phyloP scores from a whole-genome alignment of 441 rosid species.

The Eruca vesicaria region DNA sequence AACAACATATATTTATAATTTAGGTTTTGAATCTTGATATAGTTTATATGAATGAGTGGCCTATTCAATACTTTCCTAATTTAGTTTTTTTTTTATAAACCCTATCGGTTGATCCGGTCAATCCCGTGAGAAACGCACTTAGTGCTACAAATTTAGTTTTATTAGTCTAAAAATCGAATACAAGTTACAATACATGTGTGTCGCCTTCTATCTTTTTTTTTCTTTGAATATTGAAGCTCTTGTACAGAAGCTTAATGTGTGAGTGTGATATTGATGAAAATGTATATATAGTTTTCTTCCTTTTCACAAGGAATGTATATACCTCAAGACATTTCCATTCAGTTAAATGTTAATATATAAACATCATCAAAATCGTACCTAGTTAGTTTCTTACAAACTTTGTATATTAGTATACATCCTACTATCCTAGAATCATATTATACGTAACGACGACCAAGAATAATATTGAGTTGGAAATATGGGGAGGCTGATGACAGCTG shows the following conservation, averaged over 20 bases:
- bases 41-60: constrained; percentile 2
- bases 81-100: too few species aligned
- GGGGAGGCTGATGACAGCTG: not conserved
- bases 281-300: not conserved
- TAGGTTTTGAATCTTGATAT: not conserved
- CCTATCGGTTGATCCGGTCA: too few species aligned
- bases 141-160: too few species aligned
- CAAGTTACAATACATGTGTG: constrained; percentile 25
- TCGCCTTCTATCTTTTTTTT: not conserved
- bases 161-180: not conserved
- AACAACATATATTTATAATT: not conserved
- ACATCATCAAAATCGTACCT: not conserved
- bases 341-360: not conserved
- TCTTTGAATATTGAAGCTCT: not conserved
- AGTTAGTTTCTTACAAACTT: not conserved
- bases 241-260: not conserved
- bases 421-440: not conserved
- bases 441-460: not conserved
- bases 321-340: not conserved
- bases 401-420: not conserved
- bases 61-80: not conserved
- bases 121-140: too few species aligned
- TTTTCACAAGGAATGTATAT: not conserved
- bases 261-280: not conserved
- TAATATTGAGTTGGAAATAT: constrained; percentile 1